These are phyloP conservation scores for Diaporthe vaccinii DNA, from an alignment of 2,329 filamentous ascomycete genomes.

Conservation along the genomic window DNA sequence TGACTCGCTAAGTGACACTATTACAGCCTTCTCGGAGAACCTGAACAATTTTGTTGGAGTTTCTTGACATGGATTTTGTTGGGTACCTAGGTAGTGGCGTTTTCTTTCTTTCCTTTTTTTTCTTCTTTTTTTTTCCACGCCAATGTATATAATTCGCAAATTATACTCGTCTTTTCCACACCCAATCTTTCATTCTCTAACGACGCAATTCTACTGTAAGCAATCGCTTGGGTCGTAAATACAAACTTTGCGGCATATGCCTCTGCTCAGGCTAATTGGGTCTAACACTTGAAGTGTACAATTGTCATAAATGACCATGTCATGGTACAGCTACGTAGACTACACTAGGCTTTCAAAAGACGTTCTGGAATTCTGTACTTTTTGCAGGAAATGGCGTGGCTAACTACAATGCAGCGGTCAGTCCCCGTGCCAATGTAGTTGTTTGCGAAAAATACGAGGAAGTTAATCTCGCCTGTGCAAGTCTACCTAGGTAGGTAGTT, in stretches of 20 bases:
- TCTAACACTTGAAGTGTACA: no score
- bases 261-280: no score
- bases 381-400: no score
- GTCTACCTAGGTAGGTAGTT: not conserved
- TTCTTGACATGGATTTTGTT: not conserved
- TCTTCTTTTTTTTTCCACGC: not conserved
- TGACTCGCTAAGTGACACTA: not conserved
- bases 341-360: no score
- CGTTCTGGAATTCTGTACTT: no score
- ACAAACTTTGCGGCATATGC: not conserved
- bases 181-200: not conserved
- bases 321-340: no score
- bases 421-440: no score
- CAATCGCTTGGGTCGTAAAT: not conserved
- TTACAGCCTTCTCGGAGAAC: not conserved
- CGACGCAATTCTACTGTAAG: not conserved
- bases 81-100: not conserved
- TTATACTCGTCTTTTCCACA: not conserved
- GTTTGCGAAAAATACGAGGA: not conserved
- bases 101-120: not conserved
- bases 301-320: no score
- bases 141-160: not conserved
- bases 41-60: not conserved
- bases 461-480: not conserved
- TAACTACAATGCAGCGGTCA: no score